These are phyloP conservation scores for Skeletonema marinoi DNA, from an alignment of 108 stramenopile genomes.

Conservation along the genomic window DNA sequence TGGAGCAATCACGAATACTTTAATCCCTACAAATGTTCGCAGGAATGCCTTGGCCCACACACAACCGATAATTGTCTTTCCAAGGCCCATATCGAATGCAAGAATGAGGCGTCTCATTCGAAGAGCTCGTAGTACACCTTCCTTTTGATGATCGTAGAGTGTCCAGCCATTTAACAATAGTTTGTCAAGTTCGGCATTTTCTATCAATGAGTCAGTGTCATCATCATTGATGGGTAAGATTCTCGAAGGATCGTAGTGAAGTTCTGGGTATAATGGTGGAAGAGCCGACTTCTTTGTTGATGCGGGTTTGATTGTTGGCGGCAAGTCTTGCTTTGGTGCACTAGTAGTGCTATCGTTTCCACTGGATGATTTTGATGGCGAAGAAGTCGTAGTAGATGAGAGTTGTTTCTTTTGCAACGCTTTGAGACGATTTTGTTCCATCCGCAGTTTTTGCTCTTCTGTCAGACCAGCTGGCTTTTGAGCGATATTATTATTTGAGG, in stretches of 20 bases:
- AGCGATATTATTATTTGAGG: neutral
- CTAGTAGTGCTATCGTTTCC: neutral
- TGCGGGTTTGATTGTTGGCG: neutral
- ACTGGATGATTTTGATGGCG: slow-evolving; percentile 4
- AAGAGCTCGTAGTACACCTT: slow-evolving; percentile 62
- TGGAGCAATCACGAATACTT: slow-evolving; percentile 69
- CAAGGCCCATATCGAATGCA: slow-evolving; percentile 87
- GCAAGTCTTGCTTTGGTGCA: neutral
- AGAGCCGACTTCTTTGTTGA: slow-evolving; percentile 13
- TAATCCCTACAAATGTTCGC: slow-evolving; percentile 54
- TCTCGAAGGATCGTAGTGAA: slow-evolving; percentile 29
- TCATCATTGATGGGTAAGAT: slow-evolving; percentile 38
- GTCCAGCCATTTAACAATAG: slow-evolving; percentile 80
- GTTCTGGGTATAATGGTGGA: slow-evolving; percentile 28
- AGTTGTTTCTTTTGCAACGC: neutral
- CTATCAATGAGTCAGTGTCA: slow-evolving; percentile 44
- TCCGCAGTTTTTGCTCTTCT: slow-evolving; percentile 11
- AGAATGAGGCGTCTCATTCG: slow-evolving; percentile 75
- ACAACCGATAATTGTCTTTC: slow-evolving; percentile 79
- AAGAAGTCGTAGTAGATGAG: neutral
- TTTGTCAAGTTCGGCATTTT: slow-evolving; percentile 57
- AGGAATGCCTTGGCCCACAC: slow-evolving; percentile 76
- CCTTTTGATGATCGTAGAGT: slow-evolving; percentile 74
- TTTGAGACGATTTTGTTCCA: slow-evolving; percentile 10
- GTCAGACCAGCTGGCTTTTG: neutral